Evolutionary conservation across 2,329 filamentous ascomycete genomes (phyloP), one percentile per base, ranked within the genome.

Genomic region (Lecanoromycetidae sp.): DNA sequence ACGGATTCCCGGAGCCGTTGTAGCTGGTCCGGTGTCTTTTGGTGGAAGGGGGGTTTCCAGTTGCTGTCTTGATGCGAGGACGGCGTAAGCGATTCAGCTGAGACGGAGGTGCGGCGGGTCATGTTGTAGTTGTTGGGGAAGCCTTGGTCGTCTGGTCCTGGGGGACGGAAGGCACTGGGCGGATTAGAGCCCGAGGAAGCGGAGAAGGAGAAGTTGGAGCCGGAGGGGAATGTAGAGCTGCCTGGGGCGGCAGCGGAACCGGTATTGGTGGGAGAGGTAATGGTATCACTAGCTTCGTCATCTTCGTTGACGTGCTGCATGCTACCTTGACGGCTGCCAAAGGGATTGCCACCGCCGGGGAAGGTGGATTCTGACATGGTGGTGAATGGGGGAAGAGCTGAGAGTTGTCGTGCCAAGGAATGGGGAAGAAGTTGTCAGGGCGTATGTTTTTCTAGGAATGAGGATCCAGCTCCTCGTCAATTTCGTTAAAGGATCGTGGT

Each of bases 91-190:
- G 90, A 95, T 67, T 98, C 91, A 42, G 91, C 91, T 33, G 91
- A 96, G 44, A 98, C 91, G 3, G 91, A 96, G 32, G 88, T 95
- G 58, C 91, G 85, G 54, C 91, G 84, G 57, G 79, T 84, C 66
- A 94, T 82, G 64, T 94, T 94, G 69, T 95, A 96, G 64, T 96
- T 88, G 57, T 78, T 83, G 47, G 91, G 91, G 61, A 94, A 86
- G 57, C 78, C 80, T 55, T 85, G 80, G 32, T 46, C 48, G 23
- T 22, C 37, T 10, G 34, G 33, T 19, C 40, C 38, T 3, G 70
- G 66, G 17, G 70, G 70, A 37, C 45, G 44, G 42, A 49, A 53
- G 10, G 48, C 32, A 2, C 46, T 39, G 7, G 46, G 38, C 9
- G 42, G 32, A 37, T 29, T 33, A 23, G 36, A 39, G 19, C 15